Percentiles rank a stretch among this genome's conserved stretches.
phyloP scores from a whole-genome alignment of 1,284 basidiomycete genomes.

The Tilletia indica region DNA sequence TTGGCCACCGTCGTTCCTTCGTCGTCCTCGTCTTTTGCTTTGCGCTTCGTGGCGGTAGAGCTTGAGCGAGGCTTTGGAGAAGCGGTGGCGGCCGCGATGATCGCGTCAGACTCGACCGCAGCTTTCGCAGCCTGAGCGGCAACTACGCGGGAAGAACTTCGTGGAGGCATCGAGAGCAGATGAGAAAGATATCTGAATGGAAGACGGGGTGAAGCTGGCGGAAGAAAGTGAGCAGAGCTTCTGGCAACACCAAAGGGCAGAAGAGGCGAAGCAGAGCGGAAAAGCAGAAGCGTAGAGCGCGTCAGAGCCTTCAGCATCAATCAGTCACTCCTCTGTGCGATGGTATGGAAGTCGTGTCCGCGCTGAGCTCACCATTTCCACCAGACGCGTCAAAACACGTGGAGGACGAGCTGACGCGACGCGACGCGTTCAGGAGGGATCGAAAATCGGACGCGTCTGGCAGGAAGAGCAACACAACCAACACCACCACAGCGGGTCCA shows the following conservation, averaged over 20 bases:
- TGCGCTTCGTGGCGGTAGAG: background rate
- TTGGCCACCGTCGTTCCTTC: too few species aligned
- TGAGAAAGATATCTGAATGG: too few species aligned
- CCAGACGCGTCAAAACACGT: background rate
- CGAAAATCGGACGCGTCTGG: background rate
- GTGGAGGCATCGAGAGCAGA: background rate
- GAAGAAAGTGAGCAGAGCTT: too few species aligned
- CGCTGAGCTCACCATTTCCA: background rate
- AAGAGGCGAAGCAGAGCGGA: background rate
- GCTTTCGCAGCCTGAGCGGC: background rate
- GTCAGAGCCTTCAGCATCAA: conserved; percentile 3
- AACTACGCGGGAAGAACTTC: background rate
- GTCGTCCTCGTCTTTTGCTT: background rate
- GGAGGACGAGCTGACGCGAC: background rate
- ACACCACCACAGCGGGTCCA: background rate
- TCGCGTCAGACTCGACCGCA: background rate
- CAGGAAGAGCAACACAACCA: background rate
- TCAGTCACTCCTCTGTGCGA: background rate
- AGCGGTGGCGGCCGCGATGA: background rate
- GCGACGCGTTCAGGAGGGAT: background rate
- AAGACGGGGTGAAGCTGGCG: too few species aligned
- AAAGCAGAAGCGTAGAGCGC: background rate
- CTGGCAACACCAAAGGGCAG: background rate
- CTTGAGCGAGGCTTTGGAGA: background rate
- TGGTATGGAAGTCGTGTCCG: background rate